Percentiles rank a stretch among this genome's conserved stretches.
These are phyloP conservation scores for Thermochaetoides dissita DNA, from an alignment of 2,329 filamentous ascomycete genomes.

Conservation along the genomic window DNA sequence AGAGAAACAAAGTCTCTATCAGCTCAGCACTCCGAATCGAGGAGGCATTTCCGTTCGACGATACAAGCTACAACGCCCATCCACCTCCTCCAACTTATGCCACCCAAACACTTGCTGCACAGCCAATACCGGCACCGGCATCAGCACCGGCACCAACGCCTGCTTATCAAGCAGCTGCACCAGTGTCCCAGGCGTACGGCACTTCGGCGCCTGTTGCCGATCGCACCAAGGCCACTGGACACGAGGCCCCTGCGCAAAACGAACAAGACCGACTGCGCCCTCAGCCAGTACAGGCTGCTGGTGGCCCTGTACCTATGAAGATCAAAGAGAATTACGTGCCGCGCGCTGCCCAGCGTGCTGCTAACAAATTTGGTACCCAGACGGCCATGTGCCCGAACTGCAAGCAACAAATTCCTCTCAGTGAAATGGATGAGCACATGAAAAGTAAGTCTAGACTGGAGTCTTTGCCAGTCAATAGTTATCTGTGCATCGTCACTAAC, in stretches of 20 bases:
- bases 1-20: constrained; percentile 83
- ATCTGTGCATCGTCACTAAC: constrained; percentile 20
- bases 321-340: constrained; percentile 91
- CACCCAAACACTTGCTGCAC: constrained; percentile 28
- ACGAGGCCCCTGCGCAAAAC: constrained; percentile 49
- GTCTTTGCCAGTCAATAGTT: no score
- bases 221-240: constrained; percentile 27
- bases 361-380: constrained; percentile 48
- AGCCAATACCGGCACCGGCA: constrained; percentile 11
- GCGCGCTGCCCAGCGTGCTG: constrained; percentile 58
- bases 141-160: constrained; percentile 16
- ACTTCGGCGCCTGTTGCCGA: constrained; percentile 20
- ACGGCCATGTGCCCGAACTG: constrained; percentile 85
- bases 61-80: constrained; percentile 42
- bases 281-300: constrained; percentile 65
- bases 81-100: constrained; percentile 28
- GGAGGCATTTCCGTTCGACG: constrained; percentile 80
- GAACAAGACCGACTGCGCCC: constrained; percentile 47
- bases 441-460: constrained; percentile 42
- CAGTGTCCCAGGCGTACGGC: constrained; percentile 22
- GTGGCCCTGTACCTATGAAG: constrained; percentile 59
- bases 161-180: constrained; percentile 22
- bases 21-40: constrained; percentile 74
- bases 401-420: constrained; percentile 72
- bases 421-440: constrained; percentile 86